A percentile compares a stretch with the other conserved stretches of the same genome.
Conservation (phyloP, 169 alveolate genomes). For the Miamiensis avidus region DNA sequence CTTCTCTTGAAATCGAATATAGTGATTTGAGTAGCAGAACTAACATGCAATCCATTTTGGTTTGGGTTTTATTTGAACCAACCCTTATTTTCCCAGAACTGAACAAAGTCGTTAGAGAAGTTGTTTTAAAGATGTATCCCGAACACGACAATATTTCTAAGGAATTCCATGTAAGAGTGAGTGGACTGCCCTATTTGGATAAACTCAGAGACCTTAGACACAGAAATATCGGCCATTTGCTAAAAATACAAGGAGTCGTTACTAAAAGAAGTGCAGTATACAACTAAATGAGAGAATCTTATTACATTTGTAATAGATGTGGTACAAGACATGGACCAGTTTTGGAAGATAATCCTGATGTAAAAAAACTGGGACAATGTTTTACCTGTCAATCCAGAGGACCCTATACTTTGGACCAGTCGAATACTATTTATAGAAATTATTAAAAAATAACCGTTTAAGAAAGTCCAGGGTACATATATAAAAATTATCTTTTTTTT, state of each 20-base stretch:
- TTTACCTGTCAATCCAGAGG: slow-evolving; percentile 87
- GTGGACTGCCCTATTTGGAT: slow-evolving; percentile 92
- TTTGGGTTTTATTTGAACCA: slow-evolving; percentile 89
- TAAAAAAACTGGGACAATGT: slow-evolving; percentile 89
- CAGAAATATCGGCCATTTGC: slow-evolving; percentile 92
- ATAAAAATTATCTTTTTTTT: too few species aligned
- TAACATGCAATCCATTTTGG: slow-evolving; percentile 64
- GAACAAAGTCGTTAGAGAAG: slow-evolving; percentile 80
- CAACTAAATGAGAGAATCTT: slow-evolving; percentile 91
- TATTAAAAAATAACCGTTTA: slow-evolving; percentile 96
- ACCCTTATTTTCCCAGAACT: slow-evolving; percentile 74
- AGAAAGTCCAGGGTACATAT: slow-evolving; percentile 97
- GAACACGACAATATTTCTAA: slow-evolving; percentile 71
- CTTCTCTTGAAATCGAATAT: slow-evolving; percentile 77
- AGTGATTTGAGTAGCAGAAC: slow-evolving; percentile 60
- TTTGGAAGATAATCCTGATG: slow-evolving; percentile 49
- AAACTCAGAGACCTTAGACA: slow-evolving; percentile 93
- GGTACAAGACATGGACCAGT: slow-evolving; percentile 88
- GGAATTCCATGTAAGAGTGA: slow-evolving; percentile 82
- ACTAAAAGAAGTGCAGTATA: slow-evolving; percentile 94
- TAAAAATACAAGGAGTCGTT: slow-evolving; percentile 93
- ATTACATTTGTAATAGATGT: slow-evolving; percentile 73
- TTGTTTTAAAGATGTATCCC: slow-evolving; percentile 69
- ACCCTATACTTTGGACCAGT: slow-evolving; percentile 29
- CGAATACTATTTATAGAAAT: slow-evolving; percentile 88